Evolutionary conservation across 768 basidiomycete species (phyloP), one percentile per base, ranked within the genome.

Genomic region (Clathrus columnatus): DNA sequence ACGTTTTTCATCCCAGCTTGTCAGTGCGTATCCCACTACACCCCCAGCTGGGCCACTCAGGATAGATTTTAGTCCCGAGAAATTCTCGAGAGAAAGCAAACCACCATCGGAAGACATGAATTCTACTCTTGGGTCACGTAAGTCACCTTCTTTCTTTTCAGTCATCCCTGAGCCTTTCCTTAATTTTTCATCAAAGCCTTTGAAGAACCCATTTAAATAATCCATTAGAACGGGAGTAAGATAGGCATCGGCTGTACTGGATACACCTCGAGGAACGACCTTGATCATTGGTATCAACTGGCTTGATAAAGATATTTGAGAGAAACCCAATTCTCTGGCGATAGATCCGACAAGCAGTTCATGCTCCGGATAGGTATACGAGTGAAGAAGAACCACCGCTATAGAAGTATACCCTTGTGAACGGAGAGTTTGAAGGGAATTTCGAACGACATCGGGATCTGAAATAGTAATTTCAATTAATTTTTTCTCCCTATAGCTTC

Each of bases 81-180:
- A 97, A 63, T 89, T 87, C 56, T 79, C 68, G 11, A 87, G 69
- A 64, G 91, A 87, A 21, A 91, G 72, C 8, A 94, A 71, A 6
- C 90, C 89, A 5, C 91, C 95, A 63, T 98, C 94, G 53, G 87
- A 90, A 30, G 86, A 87, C 95, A 97, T 98, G 65, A 97, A 97
- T 65, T 94, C 92, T 28, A 96, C 91, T 1, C 89, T 72, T 6
- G 59, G 57, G 44, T 55, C 50, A 11, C 46, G 46, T 28, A 28
- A 28, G 17, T 24, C 26, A 24, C 21, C 17, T 24, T 59, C 47
- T 45, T 48, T 50, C 48, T 60, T 30, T 20, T 44, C 51, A 24
- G 51, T 43, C 1, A 84, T 82, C 26, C 57, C 28, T 21, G 57
- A 51, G 23, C 57, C 51, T 50, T 58, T 24, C 64, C 74, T 75